Conservation (phyloP, 805 yeast genomes). For the Ogataea pini region DNA sequence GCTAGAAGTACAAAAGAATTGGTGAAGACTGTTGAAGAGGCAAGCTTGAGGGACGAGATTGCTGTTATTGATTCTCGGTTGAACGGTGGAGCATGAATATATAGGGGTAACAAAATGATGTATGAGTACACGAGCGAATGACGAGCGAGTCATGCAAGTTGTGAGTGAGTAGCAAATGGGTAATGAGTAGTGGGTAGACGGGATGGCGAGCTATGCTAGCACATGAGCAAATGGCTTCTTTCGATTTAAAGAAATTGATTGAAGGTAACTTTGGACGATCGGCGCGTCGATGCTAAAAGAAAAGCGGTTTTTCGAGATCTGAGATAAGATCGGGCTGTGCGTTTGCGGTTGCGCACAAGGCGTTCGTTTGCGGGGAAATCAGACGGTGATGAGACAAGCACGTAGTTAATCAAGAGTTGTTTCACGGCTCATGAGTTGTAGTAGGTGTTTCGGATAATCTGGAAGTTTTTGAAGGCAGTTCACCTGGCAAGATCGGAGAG, state of each 20-base stretch:
- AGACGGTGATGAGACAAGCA: too few relatives aligned
- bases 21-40: constrained; percentile 95
- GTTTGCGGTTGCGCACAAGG: background rate
- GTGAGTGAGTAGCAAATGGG: too few relatives aligned
- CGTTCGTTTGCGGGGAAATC: background rate
- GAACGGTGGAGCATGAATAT: constrained; percentile 5
- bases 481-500: too few relatives aligned
- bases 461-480: too few relatives aligned
- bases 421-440: too few relatives aligned
- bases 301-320: background rate
- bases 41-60: constrained; percentile 83
- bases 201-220: too few relatives aligned
- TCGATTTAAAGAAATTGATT: background rate
- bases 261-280: background rate
- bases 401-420: too few relatives aligned
- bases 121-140: background rate
- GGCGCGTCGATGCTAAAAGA: background rate
- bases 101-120: background rate
- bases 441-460: too few relatives aligned
- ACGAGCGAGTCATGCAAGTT: background rate
- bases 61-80: constrained; percentile 74
- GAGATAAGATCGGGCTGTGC: background rate
- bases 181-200: too few relatives aligned
- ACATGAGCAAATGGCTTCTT: too few relatives aligned
- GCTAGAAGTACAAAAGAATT: constrained; percentile 95